Evolutionary conservation across 1,284 basidiomycete species (phyloP), one percentile per base, ranked within the genome.

Genomic region (Ganoderma boninense): DNA sequence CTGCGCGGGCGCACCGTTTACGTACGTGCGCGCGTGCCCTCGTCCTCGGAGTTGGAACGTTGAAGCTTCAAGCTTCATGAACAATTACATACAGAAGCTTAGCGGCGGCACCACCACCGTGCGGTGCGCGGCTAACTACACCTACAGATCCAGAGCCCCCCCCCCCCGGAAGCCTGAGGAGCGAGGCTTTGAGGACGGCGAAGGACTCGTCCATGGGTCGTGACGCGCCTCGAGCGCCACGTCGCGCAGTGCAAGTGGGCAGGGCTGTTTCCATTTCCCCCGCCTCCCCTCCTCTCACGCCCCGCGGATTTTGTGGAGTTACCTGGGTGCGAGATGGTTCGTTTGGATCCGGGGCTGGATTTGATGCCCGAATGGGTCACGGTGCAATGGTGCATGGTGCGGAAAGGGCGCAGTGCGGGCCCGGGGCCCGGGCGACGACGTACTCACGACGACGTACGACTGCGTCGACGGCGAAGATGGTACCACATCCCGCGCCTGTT

Each of bases 351-450:
- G n/a, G 46, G 46, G 20, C 46, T 43, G 42, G 66, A 59, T 63
- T 66, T 70, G 66, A 70, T 73, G 70, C 70, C 70, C 70, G 68
- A 52, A 65, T 18, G 44, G 29, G 29, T 32, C 29, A 32, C 29
- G 29, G 29, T 32, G 29, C 4, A 4, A 2, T n/a, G n/a, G n/a
- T n/a, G n/a, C n/a, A n/a, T n/a, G n/a, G n/a, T n/a, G n/a, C n/a
- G n/a, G n/a, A 4, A 4, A 35, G 26, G 54, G 18, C 18, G 16
- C 18, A 32, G 54, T 6, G 26, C 26, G 54, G 54, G 26, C 26
- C 16, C 29, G 54, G 29, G 54, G 1, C 29, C 26, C 54, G 26
- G 54, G 23, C 29, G 54, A 57, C 32, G 54, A 29, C 54, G 54
- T 57, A 29, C 54, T 8, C 16, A 18, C 54, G 29, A 57, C 29